A percentile compares a stretch with the other conserved stretches of the same genome.
phyloP scores from a whole-genome alignment of 2,329 filamentous ascomycete genomes.

The Talaromyces sp. region DNA sequence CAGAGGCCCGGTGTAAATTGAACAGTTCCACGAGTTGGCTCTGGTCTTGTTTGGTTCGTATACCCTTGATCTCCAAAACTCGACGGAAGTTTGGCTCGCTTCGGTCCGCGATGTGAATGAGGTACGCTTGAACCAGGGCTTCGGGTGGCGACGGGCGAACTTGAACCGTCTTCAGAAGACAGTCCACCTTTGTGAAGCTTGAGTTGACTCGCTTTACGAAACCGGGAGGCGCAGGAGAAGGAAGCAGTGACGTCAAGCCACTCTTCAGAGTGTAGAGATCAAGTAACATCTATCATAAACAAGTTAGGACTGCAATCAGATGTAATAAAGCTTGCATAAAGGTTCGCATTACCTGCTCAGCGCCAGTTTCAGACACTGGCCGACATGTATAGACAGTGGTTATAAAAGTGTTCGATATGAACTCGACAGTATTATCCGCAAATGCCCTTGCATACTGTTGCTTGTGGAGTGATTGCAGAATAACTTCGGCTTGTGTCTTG shows the following conservation, averaged over 20 bases:
- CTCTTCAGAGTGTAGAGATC: constrained; percentile 74
- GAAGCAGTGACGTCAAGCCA: constrained; percentile 50
- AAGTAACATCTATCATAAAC: constrained; percentile 71
- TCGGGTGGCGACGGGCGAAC: constrained; percentile 88
- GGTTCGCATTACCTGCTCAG: constrained; percentile 69
- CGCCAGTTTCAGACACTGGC: constrained; percentile 88
- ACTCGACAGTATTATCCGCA: constrained; percentile 92
- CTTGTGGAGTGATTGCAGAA: constrained; percentile 76
- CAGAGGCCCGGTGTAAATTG: constrained; percentile 72
- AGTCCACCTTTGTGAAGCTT: constrained; percentile 82
- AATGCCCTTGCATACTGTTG: constrained; percentile 93
- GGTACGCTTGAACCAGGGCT: constrained; percentile 91
- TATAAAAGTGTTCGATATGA: constrained; percentile 75
- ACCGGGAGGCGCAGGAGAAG: constrained; percentile 58
- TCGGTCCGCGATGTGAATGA: constrained; percentile 93
- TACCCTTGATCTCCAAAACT: constrained; percentile 91
- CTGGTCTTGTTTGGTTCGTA: constrained; percentile 77
- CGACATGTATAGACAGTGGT: constrained; percentile 82
- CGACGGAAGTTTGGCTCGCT: constrained; percentile 95
- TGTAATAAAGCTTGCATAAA: background rate
- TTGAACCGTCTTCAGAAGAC: constrained; percentile 92
- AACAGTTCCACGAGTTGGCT: constrained; percentile 83
- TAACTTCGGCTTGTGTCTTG: constrained; percentile 69
- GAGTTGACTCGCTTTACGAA: constrained; percentile 85
- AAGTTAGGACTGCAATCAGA: constrained; percentile 18